Evolutionary conservation across 257 asterid species (phyloP).

Genomic region (Solanum chmielewskii): DNA sequence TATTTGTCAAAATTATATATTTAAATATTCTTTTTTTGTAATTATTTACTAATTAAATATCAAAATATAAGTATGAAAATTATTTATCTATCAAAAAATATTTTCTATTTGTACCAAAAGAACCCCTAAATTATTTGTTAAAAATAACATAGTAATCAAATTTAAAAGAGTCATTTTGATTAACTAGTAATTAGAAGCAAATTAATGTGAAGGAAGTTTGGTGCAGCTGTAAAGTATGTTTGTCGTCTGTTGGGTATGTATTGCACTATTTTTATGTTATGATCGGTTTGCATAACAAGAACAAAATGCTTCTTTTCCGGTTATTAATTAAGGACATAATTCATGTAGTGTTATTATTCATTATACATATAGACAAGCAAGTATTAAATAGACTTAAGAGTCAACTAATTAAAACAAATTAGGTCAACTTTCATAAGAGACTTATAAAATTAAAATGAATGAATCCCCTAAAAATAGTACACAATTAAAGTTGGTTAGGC

Average conservation of each 20-base stretch:
- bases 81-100: neutral
- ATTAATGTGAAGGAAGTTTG: neutral
- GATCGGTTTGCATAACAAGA: neutral
- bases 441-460: neutral
- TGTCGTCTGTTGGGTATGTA: neutral
- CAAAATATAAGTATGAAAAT: neutral
- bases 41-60: too few species aligned
- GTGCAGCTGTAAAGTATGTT: neutral
- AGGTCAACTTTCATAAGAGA: neutral
- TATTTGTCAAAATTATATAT: too few species aligned
- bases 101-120: neutral
- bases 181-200: neutral
- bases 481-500: neutral
- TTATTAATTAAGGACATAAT: neutral
- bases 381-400: neutral
- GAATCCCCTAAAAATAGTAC: neutral
- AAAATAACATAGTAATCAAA: neutral
- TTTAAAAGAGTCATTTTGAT: neutral
- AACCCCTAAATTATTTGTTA: neutral
- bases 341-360: neutral
- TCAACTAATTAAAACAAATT: neutral
- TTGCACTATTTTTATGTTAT: neutral
- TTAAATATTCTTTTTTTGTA: too few species aligned
- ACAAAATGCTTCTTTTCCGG: neutral
- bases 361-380: neutral